Evolutionary conservation across 352 stramenopile genomes (phyloP), one percentile per base, ranked within the genome.

Genomic region (Phytophthora boehmeriae): DNA sequence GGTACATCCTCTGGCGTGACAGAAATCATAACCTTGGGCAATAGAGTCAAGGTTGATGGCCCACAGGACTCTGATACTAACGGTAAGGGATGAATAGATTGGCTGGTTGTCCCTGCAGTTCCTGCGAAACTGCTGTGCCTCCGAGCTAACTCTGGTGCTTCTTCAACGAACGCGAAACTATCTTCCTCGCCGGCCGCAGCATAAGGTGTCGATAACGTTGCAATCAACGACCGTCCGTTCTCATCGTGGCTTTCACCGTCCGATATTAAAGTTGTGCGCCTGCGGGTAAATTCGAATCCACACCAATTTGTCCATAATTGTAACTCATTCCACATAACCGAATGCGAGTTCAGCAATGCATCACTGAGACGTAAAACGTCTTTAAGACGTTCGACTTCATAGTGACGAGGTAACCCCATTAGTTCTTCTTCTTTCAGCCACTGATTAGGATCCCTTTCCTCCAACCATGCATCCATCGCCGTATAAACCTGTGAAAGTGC

Each of bases 401-500:
- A 96, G 43, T 95, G 88, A 1, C 78, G 72, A 27, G 88, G 88
- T 3, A 96, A 71, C 2, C 78, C 78, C 32, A 75, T 70, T 4
- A 94, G 49, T 47, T 94, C 78, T 8, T 89, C 80, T 53, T 91
- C 78, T 41, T 86, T 89, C 0, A 93, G 68, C 83, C 86, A 92
- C 17, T 77, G 75, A 27, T 93, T 93, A 8, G 88, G 86, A 57
- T 96, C 79, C 2, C 70, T 67, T 56, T 93, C 86, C 58, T 95
- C 88, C 9, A 96, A 72, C 88, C 88, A 96, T 27, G 86, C 79
- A 54, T 95, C 86, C 88, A 96, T 95, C 10, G 84, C 88, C 27
- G 84, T 88, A 54, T 90, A 92, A 35, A 90, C 60, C 47, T 89
- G 80, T 9, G 83, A 86, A 10, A 92, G 68, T 19, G 70, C 68